phyloP scores from a whole-genome alignment of 306 rosid genomes.

The Glycine soja region DNA sequence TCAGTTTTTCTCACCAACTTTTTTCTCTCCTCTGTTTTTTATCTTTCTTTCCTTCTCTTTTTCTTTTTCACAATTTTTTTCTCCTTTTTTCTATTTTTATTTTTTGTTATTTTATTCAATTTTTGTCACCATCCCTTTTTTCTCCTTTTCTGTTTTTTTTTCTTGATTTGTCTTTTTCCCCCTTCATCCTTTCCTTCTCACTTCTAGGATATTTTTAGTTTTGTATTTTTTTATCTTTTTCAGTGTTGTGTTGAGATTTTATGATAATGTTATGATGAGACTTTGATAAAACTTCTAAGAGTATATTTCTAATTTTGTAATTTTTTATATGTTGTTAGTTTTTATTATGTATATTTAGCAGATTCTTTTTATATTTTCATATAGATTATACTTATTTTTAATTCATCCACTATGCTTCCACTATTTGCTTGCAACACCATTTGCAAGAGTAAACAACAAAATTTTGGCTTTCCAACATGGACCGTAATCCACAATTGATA shows the following conservation, averaged over 20 bases:
- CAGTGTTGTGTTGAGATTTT: too few relatives aligned
- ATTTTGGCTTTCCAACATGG: neutral
- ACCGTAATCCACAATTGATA: neutral
- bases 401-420: neutral
- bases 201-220: neutral
- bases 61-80: neutral
- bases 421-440: too few relatives aligned
- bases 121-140: neutral
- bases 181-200: conserved; percentile 1
- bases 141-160: neutral
- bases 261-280: too few relatives aligned
- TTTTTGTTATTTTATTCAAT: neutral
- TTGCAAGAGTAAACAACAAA: too few relatives aligned
- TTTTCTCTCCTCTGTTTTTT: neutral
- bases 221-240: neutral
- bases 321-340: neutral
- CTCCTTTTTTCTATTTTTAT: neutral
- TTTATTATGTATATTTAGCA: neutral
- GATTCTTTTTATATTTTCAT: neutral
- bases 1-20: neutral
- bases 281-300: neutral
- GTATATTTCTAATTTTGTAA: neutral
- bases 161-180: neutral
- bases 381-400: neutral
- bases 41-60: neutral